A percentile compares a stretch with the other conserved stretches of the same genome.
phyloP scores from a whole-genome alignment of 148 eudicot genomes.

The Polygonum maritimum region DNA sequence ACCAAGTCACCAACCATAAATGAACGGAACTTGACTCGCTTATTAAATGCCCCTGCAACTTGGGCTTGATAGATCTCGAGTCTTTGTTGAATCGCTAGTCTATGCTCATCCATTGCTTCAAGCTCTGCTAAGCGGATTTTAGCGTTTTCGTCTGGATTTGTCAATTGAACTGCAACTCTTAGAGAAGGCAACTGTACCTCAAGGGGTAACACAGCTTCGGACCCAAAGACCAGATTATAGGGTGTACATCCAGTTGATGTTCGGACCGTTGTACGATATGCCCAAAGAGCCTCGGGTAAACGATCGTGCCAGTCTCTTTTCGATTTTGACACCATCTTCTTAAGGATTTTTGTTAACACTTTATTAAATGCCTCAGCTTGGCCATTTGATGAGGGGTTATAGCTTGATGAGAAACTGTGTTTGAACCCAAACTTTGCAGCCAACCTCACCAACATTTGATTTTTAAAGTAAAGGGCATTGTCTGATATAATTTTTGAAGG shows the following conservation, averaged over 20 bases:
- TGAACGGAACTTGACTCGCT: not conserved
- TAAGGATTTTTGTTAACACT: not conserved
- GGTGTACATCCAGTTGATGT: not conserved
- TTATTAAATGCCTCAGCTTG: not conserved
- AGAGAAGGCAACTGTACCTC: not conserved
- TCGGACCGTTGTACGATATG: not conserved
- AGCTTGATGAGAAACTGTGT: not conserved
- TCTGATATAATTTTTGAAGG: not conserved
- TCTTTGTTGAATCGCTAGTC: not conserved
- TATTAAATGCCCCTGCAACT: not conserved
- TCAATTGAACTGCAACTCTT: not conserved
- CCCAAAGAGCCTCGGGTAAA: not conserved
- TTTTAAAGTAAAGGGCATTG: not conserved
- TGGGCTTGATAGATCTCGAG: not conserved
- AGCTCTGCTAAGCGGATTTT: not conserved
- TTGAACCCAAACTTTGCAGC: not conserved
- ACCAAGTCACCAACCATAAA: not conserved
- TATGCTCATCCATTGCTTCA: not conserved
- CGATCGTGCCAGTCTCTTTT: not conserved
- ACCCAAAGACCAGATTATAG: not conserved
- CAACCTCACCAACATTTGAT: not conserved
- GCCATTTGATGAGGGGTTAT: not conserved
- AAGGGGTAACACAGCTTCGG: not conserved
- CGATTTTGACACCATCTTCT: not conserved
- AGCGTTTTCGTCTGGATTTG: not conserved